Evolutionary conservation across 2,329 filamentous ascomycete genomes (phyloP), one percentile per base, ranked within the genome.

Genomic region (Botryotinia narcissicola): DNA sequence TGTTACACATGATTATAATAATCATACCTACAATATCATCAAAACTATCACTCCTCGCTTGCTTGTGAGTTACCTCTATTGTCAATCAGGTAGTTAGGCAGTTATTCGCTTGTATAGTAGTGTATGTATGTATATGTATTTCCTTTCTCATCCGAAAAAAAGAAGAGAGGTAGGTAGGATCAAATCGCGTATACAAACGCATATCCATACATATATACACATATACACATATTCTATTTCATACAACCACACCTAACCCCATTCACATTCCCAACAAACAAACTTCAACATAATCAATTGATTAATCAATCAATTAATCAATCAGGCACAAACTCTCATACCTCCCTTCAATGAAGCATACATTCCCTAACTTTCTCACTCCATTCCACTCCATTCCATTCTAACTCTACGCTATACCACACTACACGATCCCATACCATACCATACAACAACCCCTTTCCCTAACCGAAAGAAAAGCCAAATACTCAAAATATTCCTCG

Each of bases 11-110:
- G 51, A 18, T 54, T 8, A 54, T 54, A 54, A 54, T 18, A 54
- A 54, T 54, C n/a, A 29, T 6, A 18, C 25, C 3, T 54, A 54
- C 2, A 54, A 7, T 10, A 8, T 54, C 12, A 54, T 29, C n/a
- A n/a, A n/a, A n/a, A n/a, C n/a, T n/a, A n/a, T n/a, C n/a, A n/a
- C n/a, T n/a, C n/a, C n/a, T n/a, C n/a, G n/a, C n/a, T n/a, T n/a
- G n/a, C n/a, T n/a, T 14, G 10, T 29, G 3, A 18, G 3, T 29
- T 2, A 0, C 1, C 25, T 29, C 14, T 29, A 29, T 57, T 16
- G 5, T 4, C 2, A 29, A 1, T 9, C 1, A 18, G 25, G 7
- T 3, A 25, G 9, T 51, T 48, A 48, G 46, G 10, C 10, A 10
- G 2, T 22, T 9, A 10, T 0, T 48, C 10, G 25, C 51, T 29